Evolutionary conservation across 352 stramenopile genomes (phyloP), one percentile per base, ranked within the genome.

Genomic region (Pythium graminicola): DNA sequence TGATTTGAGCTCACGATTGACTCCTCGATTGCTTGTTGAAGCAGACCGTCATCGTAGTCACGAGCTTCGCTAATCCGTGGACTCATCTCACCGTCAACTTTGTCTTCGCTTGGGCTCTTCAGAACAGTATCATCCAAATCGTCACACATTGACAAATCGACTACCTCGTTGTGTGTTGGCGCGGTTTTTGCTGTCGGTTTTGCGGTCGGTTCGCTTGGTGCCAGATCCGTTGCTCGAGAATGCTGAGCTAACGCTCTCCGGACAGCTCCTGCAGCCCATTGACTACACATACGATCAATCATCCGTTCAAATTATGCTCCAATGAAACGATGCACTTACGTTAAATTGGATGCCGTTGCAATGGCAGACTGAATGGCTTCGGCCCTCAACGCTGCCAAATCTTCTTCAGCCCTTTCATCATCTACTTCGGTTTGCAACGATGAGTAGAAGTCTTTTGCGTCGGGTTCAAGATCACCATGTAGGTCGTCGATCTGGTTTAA

Each of bases 201-300:
- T 13, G n/a, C 23, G 8, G 27, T 42, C 9, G 52, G 24, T 13
- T 48, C 28, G 3, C 33, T 36, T 3, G 22, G 3, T 6, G 27
- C 16, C 4, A 26, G 26, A n/a, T 36, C 26, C 2, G 38, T 31
- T 4, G 27, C n/a, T 74, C 66, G 56, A 23, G 71, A 75, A 52
- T 93, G 81, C 26, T 85, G 62, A 56, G 79, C 71, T 28, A 89
- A 54, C 36, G 82, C 82, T 45, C 79, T 69, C 41, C 80, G 68
- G 0, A 93, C 80, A 32, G 82, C 82, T 41, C 82, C 82, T 39
- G 81, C 82, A 41, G 82, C 80, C 82, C 82, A 93, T 78, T 93
- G 82, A 4, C 75, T 86, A 54, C 11, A n/a, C 10, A 20, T 22
- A 35, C 20, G 44, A 13, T n/a, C n/a, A n/a, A n/a, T n/a, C n/a